Base-by-base conservation (phyloP, 495 filamentous ascomycete species). In the Hypoxylon rickii region DNA sequence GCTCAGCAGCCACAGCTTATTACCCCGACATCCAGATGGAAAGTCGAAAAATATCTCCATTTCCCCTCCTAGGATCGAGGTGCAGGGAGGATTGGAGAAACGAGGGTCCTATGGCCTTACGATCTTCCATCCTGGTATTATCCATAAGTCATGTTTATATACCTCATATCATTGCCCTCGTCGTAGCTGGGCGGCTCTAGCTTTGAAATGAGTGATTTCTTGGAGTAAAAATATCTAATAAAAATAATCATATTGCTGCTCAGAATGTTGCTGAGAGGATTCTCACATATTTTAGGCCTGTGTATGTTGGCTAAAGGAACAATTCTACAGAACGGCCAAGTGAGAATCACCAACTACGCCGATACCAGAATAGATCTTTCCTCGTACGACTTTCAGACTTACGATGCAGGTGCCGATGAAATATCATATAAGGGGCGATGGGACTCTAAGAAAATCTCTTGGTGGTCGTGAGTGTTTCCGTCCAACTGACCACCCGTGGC, bases 341-440 rank as follows among this genome's bases (percentile, higher is more conserved):
- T 78, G 22, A 70, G 72, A 12, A 55, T 58, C 17, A 78, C 75
- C 2, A 58, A 75, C 49, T 80, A 78, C 40, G 73, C 72, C 5
- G 66, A 81, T 52, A 83, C 79, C 15, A 64, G 62, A n/a, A 68
- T 82, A 20, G 66, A 79, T 41, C 53, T 63, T 3, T 63, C 67
- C 3, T 48, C 50, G 16, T 70, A 72, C 34, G 54, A 68, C 0
- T 77, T 77, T 50, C 74, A 52, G 17, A 82, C 70, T 1, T 89
- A 86, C 58, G 70, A 69, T 3, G 73, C 82, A 1, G 75, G 83
- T 65, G 76, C 80, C 0, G 62, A 73, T 1, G 83, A 88, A 59
- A 73, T 89, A n/a, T 81, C 83, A 0, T 88, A 87, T 71, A 85
- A 87, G 61, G 86, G 86, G 2, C 75, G 85, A 37, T 88, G 85